These are phyloP conservation scores for Xylariaceae sp. DNA, from an alignment of 2,329 filamentous ascomycete genomes.

Conservation along the genomic window DNA sequence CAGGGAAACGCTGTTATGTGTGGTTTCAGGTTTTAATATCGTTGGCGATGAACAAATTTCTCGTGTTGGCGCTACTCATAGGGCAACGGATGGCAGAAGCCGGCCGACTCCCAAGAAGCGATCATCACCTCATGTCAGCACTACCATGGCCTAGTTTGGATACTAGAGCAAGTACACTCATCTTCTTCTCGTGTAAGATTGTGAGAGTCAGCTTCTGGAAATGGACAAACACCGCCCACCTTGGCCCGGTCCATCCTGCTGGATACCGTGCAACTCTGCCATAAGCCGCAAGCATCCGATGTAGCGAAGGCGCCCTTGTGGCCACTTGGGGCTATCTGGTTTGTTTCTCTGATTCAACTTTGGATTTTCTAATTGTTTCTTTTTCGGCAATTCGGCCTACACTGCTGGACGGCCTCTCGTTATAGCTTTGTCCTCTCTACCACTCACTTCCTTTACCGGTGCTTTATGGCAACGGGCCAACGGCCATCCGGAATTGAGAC, in stretches of 20 bases:
- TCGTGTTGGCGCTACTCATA: too few species aligned
- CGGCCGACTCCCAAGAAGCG: too few species aligned
- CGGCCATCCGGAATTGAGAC: neutral
- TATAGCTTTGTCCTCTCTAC: neutral
- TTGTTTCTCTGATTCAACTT: too few species aligned
- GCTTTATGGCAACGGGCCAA: too few species aligned
- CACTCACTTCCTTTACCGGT: neutral
- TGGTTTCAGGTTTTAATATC: too few species aligned
- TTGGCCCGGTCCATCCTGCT: neutral
- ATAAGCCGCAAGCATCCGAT: slow-evolving; percentile 3
- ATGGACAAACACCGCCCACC: neutral
- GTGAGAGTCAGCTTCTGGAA: neutral
- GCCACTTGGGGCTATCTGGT: neutral
- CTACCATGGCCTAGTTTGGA: too few species aligned
- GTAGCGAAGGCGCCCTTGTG: neutral
- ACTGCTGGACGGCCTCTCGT: too few species aligned
- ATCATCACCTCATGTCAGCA: too few species aligned
- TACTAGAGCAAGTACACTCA: too few species aligned
- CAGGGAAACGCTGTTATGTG: too few species aligned
- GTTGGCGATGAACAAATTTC: too few species aligned
- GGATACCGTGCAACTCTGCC: slow-evolving; percentile 4
- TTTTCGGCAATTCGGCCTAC: neutral
- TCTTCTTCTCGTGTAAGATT: neutral
- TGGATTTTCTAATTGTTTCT: neutral
- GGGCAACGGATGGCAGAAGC: too few species aligned